Base-by-base conservation (phyloP, 2,329 filamentous ascomycete genomes). In the Fusarium sarcochroum region DNA sequence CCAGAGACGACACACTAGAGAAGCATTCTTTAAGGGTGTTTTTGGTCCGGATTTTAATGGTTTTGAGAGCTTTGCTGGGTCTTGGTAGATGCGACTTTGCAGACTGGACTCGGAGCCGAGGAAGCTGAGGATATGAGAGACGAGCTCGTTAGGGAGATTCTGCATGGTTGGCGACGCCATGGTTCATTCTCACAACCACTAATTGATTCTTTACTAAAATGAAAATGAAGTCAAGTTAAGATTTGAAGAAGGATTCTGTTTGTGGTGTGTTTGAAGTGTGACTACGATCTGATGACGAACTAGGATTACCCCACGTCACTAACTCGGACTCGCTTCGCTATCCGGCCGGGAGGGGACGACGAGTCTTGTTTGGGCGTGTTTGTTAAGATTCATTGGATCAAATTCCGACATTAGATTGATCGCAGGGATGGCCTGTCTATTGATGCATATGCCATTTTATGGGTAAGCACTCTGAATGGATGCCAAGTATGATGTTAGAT, bases 81-180 rank as follows among this genome's bases (percentile, higher is more conserved):
- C 76, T 13, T 87, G 80, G 56, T 84, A 81, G 21, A 89, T 76
- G 17, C 80, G 80, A 38, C 70, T 72, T 42, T 82, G 76, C 0
- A 88, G 87, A 14, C 85, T 84, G 11, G 86, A 81, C 4, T 80
- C 74, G 1, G 72, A 71, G 68, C 86, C 83, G 46, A 91, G 80
- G 70, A 83, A 84, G n/a, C 76, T 78, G 69, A 91, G 81, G 67
- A 91, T 85, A 5, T 86, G 81, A 52, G 84, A 76, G 21, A 90
- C 77, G 45, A 92, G 78, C 78, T 92, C 90, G 65, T 86, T 87
- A 3, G 89, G 90, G 20, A 92, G 82, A 25, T 71, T 54, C 25
- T 78, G 64, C 72, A 81, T 58, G 9, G 51, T 59, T 2, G 55
- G n/a, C 14, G 49, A 7, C 7, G 41, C 32, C 37, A 54, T 58